phyloP scores from a whole-genome alignment of 179 eudicot species.

The Patellifolia procumbens region DNA sequence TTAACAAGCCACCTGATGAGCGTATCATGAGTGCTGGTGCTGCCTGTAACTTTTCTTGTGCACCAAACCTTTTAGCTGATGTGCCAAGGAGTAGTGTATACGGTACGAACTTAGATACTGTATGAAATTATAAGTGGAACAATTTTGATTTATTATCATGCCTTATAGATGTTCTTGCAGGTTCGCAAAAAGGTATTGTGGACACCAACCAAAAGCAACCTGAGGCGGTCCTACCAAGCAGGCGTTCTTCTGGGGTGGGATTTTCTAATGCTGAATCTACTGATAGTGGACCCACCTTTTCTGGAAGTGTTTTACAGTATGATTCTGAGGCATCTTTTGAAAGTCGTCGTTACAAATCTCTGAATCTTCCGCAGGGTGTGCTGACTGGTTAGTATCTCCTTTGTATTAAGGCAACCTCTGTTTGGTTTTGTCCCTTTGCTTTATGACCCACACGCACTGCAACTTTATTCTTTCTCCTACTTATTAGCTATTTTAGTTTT shows the following conservation, averaged over 20 bases:
- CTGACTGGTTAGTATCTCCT: conserved; percentile 10
- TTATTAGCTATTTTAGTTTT: neutral
- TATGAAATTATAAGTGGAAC: neutral
- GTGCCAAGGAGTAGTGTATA: conserved; percentile 14
- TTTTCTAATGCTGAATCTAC: conserved; percentile 38
- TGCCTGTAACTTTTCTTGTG: conserved; percentile 23
- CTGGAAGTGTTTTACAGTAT: conserved; percentile 44
- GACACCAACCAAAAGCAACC: conserved; percentile 30
- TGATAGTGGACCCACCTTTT: conserved; percentile 47
- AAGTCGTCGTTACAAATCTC: conserved; percentile 29
- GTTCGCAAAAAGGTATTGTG: conserved; percentile 38
- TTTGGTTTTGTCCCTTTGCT: neutral
- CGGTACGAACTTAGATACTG: conserved; percentile 19
- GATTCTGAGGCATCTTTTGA: conserved; percentile 49
- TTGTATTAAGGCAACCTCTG: neutral
- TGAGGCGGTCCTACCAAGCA: conserved; percentile 44
- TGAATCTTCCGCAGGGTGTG: conserved; percentile 34
- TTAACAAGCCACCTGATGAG: conserved; percentile 21
- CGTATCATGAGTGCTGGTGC: conserved; percentile 21
- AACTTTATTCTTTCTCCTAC: no score
- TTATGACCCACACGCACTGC: conserved; percentile 2
- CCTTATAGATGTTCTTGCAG: conserved; percentile 31
- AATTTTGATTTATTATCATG: conserved; percentile 7
- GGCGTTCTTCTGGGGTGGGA: conserved; percentile 35
- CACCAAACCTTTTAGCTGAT: conserved; percentile 23